Percentiles rank a stretch among this genome's conserved stretches.
These are phyloP conservation scores for Boletus subcaerulescens DNA, from an alignment of 768 basidiomycete species.

Conservation along the genomic window DNA sequence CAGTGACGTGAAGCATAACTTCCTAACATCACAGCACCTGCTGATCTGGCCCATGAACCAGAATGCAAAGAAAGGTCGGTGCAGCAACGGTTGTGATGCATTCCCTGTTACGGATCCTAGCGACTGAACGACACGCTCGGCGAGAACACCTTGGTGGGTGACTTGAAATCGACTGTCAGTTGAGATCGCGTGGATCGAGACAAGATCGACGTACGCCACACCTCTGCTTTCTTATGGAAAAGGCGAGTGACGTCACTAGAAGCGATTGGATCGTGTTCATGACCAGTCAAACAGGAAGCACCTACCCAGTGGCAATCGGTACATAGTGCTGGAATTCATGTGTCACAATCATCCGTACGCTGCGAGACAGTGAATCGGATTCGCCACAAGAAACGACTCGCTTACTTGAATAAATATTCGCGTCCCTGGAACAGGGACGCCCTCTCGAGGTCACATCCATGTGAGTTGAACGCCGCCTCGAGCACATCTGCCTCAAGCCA, in stretches of 20 bases:
- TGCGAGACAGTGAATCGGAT: conserved; percentile 25
- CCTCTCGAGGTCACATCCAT: conserved; percentile 65
- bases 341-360: conserved; percentile 67
- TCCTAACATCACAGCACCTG: conserved; percentile 36
- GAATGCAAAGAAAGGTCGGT: conserved; percentile 65
- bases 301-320: conserved; percentile 56
- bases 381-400: conserved; percentile 4
- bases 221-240: conserved; percentile 58
- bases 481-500: conserved; percentile 71
- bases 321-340: conserved; percentile 66
- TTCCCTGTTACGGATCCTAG: conserved; percentile 59
- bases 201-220: conserved; percentile 55
- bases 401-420: conserved; percentile 78
- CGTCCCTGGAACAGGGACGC: conserved; percentile 67
- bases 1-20: conserved; percentile 6
- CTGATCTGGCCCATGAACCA: conserved; percentile 75
- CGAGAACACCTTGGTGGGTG: conserved; percentile 56
- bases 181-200: conserved; percentile 4
- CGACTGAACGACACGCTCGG: conserved; percentile 56
- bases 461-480: conserved; percentile 58
- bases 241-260: conserved; percentile 42
- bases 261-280: neutral
- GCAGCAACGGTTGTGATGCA: conserved; percentile 43
- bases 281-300: conserved; percentile 3
- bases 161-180: conserved; percentile 38